Evolutionary conservation across 2,329 filamentous ascomycete genomes (phyloP).

Genomic region (Lasiodiplodia sp.): DNA sequence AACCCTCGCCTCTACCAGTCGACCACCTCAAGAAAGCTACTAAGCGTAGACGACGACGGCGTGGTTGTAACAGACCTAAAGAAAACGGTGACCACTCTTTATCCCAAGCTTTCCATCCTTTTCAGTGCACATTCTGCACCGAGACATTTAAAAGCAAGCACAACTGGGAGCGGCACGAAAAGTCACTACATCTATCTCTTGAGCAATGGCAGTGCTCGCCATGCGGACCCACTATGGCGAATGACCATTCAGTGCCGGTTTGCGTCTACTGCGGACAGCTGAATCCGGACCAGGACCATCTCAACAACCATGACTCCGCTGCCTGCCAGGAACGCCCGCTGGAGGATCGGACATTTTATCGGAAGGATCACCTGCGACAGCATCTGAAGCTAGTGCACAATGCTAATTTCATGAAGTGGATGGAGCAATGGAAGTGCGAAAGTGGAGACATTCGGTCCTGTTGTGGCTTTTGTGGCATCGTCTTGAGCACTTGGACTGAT

Average conservation of each 20-base stretch:
- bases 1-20: constrained; percentile 31
- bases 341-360: constrained; percentile 39
- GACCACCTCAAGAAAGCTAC: not conserved
- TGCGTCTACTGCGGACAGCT: constrained; percentile 37
- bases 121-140: constrained; percentile 42
- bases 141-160: constrained; percentile 42
- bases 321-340: constrained; percentile 36
- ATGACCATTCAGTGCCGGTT: constrained; percentile 30
- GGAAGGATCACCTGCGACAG: constrained; percentile 41
- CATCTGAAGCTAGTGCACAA: constrained; percentile 40
- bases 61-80: too few species aligned
- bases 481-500: constrained; percentile 37
- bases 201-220: constrained; percentile 40
- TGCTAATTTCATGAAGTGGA: constrained; percentile 30
- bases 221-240: constrained; percentile 31
- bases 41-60: not conserved
- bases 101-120: constrained; percentile 29
- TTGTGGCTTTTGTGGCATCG: constrained; percentile 39
- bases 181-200: constrained; percentile 39
- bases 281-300: constrained; percentile 33
- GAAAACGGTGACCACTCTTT: not conserved
- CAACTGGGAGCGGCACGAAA: constrained; percentile 42
- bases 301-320: constrained; percentile 36
- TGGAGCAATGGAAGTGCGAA: constrained; percentile 39
- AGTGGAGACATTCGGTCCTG: constrained; percentile 36